Percentiles rank a stretch among this genome's conserved stretches.
Conservation (phyloP, 2,329 filamentous ascomycete genomes). For the Diaporthe batatas region DNA sequence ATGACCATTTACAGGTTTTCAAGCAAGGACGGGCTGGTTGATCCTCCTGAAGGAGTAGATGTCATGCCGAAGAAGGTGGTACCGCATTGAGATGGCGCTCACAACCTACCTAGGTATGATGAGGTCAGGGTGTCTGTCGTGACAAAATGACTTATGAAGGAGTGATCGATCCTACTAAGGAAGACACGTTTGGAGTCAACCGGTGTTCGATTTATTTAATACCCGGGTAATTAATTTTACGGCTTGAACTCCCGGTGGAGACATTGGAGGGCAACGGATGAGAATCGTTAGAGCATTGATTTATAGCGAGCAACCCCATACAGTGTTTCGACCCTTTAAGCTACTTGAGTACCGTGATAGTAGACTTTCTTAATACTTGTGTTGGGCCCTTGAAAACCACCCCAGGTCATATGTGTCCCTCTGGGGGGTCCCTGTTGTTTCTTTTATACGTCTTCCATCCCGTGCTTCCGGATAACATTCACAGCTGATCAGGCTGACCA, state of each 20-base stretch:
- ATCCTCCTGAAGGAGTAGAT: slow-evolving; percentile 1
- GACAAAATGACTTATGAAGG: background rate
- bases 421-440: too few relatives aligned
- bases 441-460: background rate
- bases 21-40: background rate
- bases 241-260: background rate
- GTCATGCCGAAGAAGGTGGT: slow-evolving; percentile 3
- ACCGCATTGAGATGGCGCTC: background rate
- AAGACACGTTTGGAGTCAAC: background rate
- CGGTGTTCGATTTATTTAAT: background rate
- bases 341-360: too few relatives aligned
- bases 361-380: slow-evolving; percentile 47
- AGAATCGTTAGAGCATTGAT: background rate
- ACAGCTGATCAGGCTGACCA: background rate
- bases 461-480: slow-evolving; percentile 45
- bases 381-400: too few relatives aligned
- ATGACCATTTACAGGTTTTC: background rate
- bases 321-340: background rate
- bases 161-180: background rate
- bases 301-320: background rate
- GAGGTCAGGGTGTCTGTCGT: background rate
- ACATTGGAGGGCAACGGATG: background rate
- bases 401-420: too few relatives aligned
- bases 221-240: background rate
- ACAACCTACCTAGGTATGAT: too few relatives aligned